These are phyloP conservation scores for Chrysanthemum makinoi DNA, from an alignment of 129 eudicot genomes.

Conservation along the genomic window DNA sequence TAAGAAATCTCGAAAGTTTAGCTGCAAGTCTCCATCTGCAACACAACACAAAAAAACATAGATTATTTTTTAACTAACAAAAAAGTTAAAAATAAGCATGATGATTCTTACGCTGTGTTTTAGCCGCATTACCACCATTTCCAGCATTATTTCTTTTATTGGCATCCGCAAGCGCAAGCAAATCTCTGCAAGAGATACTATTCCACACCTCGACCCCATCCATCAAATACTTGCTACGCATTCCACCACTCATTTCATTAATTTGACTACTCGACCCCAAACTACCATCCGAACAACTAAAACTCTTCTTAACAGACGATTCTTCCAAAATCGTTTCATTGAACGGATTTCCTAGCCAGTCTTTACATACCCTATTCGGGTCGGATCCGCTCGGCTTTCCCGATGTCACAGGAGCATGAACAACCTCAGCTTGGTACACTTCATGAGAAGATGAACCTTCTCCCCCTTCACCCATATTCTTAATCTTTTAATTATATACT, in stretches of 20 bases:
- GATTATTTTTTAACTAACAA: neutral
- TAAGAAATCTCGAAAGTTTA: slow-evolving; percentile 14
- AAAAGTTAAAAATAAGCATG: neutral
- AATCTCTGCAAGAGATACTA: slow-evolving; percentile 38
- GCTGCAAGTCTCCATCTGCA: slow-evolving; percentile 34
- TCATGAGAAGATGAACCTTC: slow-evolving; percentile 35
- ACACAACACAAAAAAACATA: slow-evolving; percentile 6
- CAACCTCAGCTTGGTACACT: slow-evolving; percentile 30
- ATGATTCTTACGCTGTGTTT: slow-evolving; percentile 20
- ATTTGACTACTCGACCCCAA: slow-evolving; percentile 26
- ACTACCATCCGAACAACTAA: slow-evolving; percentile 32
- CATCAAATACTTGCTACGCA: slow-evolving; percentile 11
- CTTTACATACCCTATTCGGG: slow-evolving; percentile 24
- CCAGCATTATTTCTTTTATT: slow-evolving; percentile 7
- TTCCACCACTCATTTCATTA: slow-evolving; percentile 11
- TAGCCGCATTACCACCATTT: neutral
- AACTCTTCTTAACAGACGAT: slow-evolving; percentile 17
- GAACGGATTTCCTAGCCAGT: slow-evolving; percentile 26
- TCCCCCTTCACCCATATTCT: slow-evolving; percentile 43
- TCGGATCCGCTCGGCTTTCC: slow-evolving; percentile 37
- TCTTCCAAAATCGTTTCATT: slow-evolving; percentile 12
- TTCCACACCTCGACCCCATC: slow-evolving; percentile 28
- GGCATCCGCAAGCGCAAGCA: slow-evolving; percentile 53
- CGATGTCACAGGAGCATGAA: slow-evolving; percentile 66
- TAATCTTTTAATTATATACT: neutral